A percentile compares a stretch with the other conserved stretches of the same genome.
Evolutionary conservation across 2,329 filamentous ascomycete genomes (phyloP).

Genomic region (Exophiala aquamarina): DNA sequence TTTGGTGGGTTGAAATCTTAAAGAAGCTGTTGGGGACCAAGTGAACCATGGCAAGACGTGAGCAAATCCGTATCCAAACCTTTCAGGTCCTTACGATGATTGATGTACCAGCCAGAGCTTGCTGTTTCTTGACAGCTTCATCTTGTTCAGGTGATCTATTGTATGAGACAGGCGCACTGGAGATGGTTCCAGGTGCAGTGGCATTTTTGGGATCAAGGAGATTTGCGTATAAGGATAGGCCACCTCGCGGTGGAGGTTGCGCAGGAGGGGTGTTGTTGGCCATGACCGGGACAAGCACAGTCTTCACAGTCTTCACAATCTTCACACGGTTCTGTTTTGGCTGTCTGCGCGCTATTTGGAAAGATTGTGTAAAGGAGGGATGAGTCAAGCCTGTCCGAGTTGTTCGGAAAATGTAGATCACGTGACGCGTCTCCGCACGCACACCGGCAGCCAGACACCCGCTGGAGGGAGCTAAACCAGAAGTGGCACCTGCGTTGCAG

Average conservation of each 20-base stretch:
- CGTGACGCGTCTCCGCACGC: too few species aligned
- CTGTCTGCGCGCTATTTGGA: too few species aligned
- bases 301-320: too few species aligned
- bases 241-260: conserved; percentile 19
- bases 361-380: too few species aligned
- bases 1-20: conserved; percentile 85
- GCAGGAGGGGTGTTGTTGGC: conserved; percentile 17
- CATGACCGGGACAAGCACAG: conserved; percentile 9
- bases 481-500: too few species aligned
- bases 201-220: conserved; percentile 61
- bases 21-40: conserved; percentile 52
- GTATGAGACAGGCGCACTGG: conserved; percentile 72
- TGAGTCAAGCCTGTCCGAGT: too few species aligned
- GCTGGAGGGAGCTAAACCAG: too few species aligned
- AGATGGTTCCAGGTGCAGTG: conserved; percentile 63
- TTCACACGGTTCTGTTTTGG: too few species aligned
- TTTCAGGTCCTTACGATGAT: conserved; percentile 32
- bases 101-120: conserved; percentile 62
- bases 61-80: conserved; percentile 44
- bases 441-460: too few species aligned
- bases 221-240: conserved; percentile 75
- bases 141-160: conserved; percentile 52
- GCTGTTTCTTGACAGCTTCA: conserved; percentile 63
- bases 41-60: conserved; percentile 39
- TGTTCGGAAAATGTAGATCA: too few species aligned